These are phyloP conservation scores for Bifiguratus adelaidae DNA, from an alignment of 192 early-diverging fungal species.

Conservation along the genomic window DNA sequence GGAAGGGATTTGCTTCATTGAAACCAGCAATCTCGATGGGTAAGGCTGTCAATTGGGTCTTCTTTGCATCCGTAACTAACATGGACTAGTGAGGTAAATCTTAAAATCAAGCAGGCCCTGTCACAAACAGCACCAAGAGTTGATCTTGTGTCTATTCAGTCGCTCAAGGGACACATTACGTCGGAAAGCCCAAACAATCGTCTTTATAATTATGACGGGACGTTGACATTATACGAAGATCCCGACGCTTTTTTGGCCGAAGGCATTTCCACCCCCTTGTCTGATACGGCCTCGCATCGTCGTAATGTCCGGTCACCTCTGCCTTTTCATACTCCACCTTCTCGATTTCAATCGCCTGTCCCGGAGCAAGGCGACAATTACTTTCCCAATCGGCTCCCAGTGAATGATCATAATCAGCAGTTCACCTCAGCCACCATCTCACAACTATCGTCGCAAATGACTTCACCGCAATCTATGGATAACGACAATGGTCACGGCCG, in stretches of 20 bases:
- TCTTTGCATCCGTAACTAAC: no score
- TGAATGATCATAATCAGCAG: no score
- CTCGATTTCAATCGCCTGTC: no score
- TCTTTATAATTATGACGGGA: slow-evolving; percentile 54
- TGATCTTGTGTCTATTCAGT: slow-evolving; percentile 42
- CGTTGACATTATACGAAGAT: slow-evolving; percentile 23
- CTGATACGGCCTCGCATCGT: background rate
- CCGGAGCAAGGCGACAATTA: no score
- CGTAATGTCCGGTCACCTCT: no score
- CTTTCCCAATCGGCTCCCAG: no score
- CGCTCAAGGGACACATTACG: slow-evolving; percentile 32
- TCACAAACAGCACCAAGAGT: slow-evolving; percentile 32
- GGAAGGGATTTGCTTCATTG: slow-evolving; percentile 55
- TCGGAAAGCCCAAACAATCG: slow-evolving; percentile 47
- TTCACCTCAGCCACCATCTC: slow-evolving; percentile 2
- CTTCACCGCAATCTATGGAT: background rate
- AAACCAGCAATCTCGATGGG: slow-evolving; percentile 77
- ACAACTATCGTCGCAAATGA: background rate
- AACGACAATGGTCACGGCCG: background rate
- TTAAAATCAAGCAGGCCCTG: slow-evolving; percentile 54
- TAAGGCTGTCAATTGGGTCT: no score
- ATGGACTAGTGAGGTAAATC: slow-evolving; percentile 61
- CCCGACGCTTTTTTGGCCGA: background rate
- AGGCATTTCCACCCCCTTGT: slow-evolving; percentile 5
- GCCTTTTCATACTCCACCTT: no score